A percentile compares a stretch with the other conserved stretches of the same genome.
Evolutionary conservation across 2,329 filamentous ascomycete genomes (phyloP).

Genomic region (Aspergillus sp.): DNA sequence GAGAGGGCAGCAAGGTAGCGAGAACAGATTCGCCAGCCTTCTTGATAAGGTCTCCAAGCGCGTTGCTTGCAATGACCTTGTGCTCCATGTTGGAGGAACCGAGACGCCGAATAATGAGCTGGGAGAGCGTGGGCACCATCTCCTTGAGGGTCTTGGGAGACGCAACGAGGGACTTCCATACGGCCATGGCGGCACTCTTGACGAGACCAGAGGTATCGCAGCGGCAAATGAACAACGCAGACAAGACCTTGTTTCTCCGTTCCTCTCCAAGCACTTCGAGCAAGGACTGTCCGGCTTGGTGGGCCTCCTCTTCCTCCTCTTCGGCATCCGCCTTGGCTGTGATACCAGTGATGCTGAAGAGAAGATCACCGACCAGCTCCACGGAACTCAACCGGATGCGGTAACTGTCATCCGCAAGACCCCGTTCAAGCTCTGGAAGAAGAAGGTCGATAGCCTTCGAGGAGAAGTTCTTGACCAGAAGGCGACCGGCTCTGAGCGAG

Average conservation of each 20-base stretch:
- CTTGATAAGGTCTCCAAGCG: constrained; percentile 91
- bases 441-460: constrained; percentile 91
- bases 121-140: constrained; percentile 88
- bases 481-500: constrained; percentile 85
- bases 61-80: constrained; percentile 97
- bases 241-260: constrained; percentile 93
- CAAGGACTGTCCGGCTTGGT: constrained; percentile 88
- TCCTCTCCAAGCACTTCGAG: constrained; percentile 93
- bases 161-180: constrained; percentile 96
- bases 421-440: constrained; percentile 90
- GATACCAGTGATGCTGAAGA: constrained; percentile 97
- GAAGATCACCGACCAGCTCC: constrained; percentile 89
- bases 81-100: constrained; percentile 98
- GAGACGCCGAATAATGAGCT: constrained; percentile 88
- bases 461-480: constrained; percentile 98
- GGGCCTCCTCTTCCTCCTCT: constrained; percentile 72
- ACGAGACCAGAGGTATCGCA: constrained; percentile 94
- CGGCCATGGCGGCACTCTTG: constrained; percentile 80
- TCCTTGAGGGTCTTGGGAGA: constrained; percentile 92
- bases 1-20: constrained; percentile 79
- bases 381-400: constrained; percentile 98
- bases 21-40: constrained; percentile 95
- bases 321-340: constrained; percentile 76
- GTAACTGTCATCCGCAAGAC: constrained; percentile 95
- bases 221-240: constrained; percentile 95